Evolutionary conservation across 768 basidiomycete species (phyloP), one percentile per base, ranked within the genome.

Genomic region (Russula sp.): DNA sequence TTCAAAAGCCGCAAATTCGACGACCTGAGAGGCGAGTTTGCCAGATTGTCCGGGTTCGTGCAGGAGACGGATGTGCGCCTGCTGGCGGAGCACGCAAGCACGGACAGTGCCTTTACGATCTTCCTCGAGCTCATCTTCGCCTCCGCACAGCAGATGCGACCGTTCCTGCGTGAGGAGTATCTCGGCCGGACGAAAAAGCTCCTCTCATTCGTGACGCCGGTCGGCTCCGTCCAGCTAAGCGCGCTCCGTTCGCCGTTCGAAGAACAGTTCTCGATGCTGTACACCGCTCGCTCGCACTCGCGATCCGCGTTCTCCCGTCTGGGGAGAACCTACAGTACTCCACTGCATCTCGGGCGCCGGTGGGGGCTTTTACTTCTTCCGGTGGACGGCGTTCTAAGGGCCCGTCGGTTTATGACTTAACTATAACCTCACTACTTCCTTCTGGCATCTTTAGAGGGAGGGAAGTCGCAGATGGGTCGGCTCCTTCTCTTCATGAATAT

Each of bases 111-210:
- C 1, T 94, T 88, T 69, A 79, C 82, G n/a, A 70, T 90, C 7
- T 90, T 93, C 69, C 76, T 96, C 48, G 92, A 93, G 70, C 78
- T 97, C 58, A 77, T 94, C 38, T 81, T 86, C n/a, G 82, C 83
- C 48, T 85, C 87, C 0, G 77, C 76, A 1, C 72, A 76, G 13
- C 73, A 75, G 61, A 72, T 66, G 69, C 72, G 57, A 73, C 65
- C 56, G 7, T 34, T 70, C 65, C 10, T 73, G 73, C 51, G 66
- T 69, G 55, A 69, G n/a, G 56, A 67, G 7, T 57, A 78, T 14
- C 73, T 74, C 8, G 73, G 76, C 32, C 80, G 77, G 64, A 73
- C 79, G 69, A 85, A 83, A 69, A 88, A 92, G 66, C 73, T 95
- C 9, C 73, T 93, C 45, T 83, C 87, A 8, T 76, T 90, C 25